phyloP scores from a whole-genome alignment of 2,329 filamentous ascomycete species.

The Aspergillus pseudoterreus region DNA sequence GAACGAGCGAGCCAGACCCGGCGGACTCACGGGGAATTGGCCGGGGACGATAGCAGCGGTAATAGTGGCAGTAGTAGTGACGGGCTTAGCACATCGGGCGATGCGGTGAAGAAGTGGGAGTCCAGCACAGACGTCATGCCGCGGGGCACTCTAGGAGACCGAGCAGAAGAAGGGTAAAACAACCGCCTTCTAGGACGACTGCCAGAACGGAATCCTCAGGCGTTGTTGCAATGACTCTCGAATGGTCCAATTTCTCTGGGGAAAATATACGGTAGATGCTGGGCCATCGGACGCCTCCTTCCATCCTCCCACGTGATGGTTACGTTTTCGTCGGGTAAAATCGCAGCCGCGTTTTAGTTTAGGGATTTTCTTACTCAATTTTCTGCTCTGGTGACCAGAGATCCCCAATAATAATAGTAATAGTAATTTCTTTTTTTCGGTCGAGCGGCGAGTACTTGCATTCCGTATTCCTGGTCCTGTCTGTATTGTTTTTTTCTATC shows the following conservation, averaged over 20 bases:
- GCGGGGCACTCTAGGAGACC: constrained; percentile 14
- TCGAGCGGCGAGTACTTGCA: not conserved
- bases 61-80: constrained; percentile 2
- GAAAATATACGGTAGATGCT: not conserved
- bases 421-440: not conserved
- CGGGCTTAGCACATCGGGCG: constrained; percentile 11
- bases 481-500: not conserved
- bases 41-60: not conserved
- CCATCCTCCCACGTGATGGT: constrained; percentile 14
- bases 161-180: not conserved
- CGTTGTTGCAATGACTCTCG: not conserved
- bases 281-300: not conserved
- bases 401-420: too few species aligned
- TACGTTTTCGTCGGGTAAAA: constrained; percentile 21
- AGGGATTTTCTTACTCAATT: not conserved
- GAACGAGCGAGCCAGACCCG: constrained; percentile 17
- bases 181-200: not conserved
- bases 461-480: not conserved
- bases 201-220: not conserved
- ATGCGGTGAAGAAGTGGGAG: constrained; percentile 21
- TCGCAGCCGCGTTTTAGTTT: constrained; percentile 8
- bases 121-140: constrained; percentile 20
- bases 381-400: not conserved
- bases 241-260: not conserved
- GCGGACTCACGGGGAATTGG: constrained; percentile 12